Percentiles rank a stretch among this genome's conserved stretches.
Evolutionary conservation across 148 eudicot species (phyloP).

Genomic region (Vaccinium darrowii): DNA sequence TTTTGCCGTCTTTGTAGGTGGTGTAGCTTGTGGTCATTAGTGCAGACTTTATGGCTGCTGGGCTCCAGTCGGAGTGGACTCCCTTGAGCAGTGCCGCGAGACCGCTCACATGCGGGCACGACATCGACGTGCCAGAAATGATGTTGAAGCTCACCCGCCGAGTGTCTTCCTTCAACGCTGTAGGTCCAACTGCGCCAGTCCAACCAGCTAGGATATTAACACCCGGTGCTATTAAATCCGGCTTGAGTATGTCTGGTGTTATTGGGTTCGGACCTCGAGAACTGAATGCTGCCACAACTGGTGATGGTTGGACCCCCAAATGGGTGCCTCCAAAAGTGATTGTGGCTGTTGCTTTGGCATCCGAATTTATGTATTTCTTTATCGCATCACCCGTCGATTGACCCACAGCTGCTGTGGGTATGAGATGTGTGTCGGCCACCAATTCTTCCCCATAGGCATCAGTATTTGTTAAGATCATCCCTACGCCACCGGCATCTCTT

Average conservation of each 20-base stretch:
- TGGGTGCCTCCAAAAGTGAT: slow-evolving; percentile 55
- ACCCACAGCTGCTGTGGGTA: slow-evolving; percentile 63
- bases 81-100: slow-evolving; percentile 75
- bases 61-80: slow-evolving; percentile 77
- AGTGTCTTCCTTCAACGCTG: slow-evolving; percentile 46
- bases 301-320: slow-evolving; percentile 73
- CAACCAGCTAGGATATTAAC: slow-evolving; percentile 87
- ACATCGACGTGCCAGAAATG: slow-evolving; percentile 92
- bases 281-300: slow-evolving; percentile 78
- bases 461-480: slow-evolving; percentile 74
- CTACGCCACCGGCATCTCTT: slow-evolving; percentile 64
- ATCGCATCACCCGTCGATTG: slow-evolving; percentile 49
- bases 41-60: slow-evolving; percentile 79
- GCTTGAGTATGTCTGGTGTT: slow-evolving; percentile 76
- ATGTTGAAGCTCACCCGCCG: slow-evolving; percentile 75
- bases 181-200: slow-evolving; percentile 71
- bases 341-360: slow-evolving; percentile 45
- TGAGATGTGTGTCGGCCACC: slow-evolving; percentile 76
- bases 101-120: slow-evolving; percentile 87
- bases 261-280: slow-evolving; percentile 79
- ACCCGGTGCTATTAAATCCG: slow-evolving; percentile 84
- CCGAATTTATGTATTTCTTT: slow-evolving; percentile 48
- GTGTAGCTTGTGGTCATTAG: slow-evolving; percentile 84
- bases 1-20: slow-evolving; percentile 47
- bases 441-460: slow-evolving; percentile 64